Evolutionary conservation across 768 basidiomycete species (phyloP).

Genomic region (Russula sp.): DNA sequence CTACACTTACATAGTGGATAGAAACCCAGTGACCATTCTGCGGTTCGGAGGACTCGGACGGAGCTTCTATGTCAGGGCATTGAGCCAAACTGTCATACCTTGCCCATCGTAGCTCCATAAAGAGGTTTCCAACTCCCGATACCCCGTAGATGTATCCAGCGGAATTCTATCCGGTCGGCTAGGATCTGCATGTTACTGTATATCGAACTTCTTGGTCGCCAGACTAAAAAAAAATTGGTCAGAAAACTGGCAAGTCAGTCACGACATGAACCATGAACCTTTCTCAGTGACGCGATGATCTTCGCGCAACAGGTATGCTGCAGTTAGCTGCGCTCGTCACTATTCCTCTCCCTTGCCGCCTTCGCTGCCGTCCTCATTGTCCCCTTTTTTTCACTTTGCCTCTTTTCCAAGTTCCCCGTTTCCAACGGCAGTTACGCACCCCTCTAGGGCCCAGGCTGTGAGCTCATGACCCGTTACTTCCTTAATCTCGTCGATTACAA

Average conservation of each 20-base stretch:
- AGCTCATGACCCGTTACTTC: conserved; percentile 60
- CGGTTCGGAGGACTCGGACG: conserved; percentile 37
- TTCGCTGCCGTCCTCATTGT: conserved; percentile 49
- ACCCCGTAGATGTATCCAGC: conserved; percentile 96
- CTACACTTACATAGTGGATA: conserved; percentile 83
- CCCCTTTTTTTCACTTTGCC: conserved; percentile 43
- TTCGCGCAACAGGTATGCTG: no score
- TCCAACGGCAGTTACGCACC: conserved; percentile 71
- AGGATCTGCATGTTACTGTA: conserved; percentile 95
- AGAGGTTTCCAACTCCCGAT: conserved; percentile 95
- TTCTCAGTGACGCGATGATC: no score
- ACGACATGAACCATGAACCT: conserved; percentile 45
- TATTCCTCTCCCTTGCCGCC: conserved; percentile 36
- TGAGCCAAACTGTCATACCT: conserved; percentile 90
- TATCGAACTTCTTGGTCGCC: conserved; percentile 89
- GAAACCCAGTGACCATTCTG: conserved; percentile 69
- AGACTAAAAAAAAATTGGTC: conserved; percentile 49
- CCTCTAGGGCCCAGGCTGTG: conserved; percentile 71
- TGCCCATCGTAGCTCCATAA: conserved; percentile 96
- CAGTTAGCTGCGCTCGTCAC: no score
- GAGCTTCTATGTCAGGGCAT: conserved; percentile 82
- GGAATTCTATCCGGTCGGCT: conserved; percentile 95
- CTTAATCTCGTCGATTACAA: conserved; percentile 51
- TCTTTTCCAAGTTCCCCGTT: conserved; percentile 63
- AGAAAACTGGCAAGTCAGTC: neutral